Evolutionary conservation across 306 rosid species (phyloP), one percentile per base, ranked within the genome.

Genomic region (Medicago ruthenica): DNA sequence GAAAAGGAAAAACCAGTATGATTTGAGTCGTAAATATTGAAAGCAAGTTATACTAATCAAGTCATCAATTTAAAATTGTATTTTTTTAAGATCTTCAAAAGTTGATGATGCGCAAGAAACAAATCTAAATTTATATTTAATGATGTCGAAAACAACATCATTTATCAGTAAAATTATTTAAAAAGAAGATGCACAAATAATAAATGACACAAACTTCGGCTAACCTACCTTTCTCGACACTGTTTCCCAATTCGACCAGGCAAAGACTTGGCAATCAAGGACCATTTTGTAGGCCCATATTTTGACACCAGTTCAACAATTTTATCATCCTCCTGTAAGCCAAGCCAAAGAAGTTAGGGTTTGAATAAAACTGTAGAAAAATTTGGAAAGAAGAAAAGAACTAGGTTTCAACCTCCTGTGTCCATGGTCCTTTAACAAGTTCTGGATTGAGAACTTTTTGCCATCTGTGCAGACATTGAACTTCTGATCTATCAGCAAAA

Each of bases 231-330:
- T 82, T 95, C 99, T 64, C 98, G 92, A 79, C 99, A 95, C 42
- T 95, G 99, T 82, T 95, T 95, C 73, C 99, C 99, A 65, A 95
- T 95, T 80, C 99, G 97, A 85, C 99, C 99, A 51, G 97, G 91
- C 80, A 95, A 83, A 80, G 99, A 92, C 85, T 90, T 90, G 10
- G 99, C 97, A 76, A 92, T 95, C 87, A 92, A 82, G 31, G 99
- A 95, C 99, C 99, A 95, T 78, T 95, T 95, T 54, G 97, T 83
- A 42, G 99, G 97, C 74, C 99, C 99, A 71, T 92, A 87, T 79
- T 66, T 88, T 27, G 80, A 47, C 61, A 95, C 99, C 79, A 95
- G 86, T 78, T 92, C 97, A 77, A 88, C 77, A 59, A 95, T 92
- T 87, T 89, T 92, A 55, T 90, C 97, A 71, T 95, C 99, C 86